Conservation (phyloP, 768 basidiomycete genomes). For the Trametes meyenii region DNA sequence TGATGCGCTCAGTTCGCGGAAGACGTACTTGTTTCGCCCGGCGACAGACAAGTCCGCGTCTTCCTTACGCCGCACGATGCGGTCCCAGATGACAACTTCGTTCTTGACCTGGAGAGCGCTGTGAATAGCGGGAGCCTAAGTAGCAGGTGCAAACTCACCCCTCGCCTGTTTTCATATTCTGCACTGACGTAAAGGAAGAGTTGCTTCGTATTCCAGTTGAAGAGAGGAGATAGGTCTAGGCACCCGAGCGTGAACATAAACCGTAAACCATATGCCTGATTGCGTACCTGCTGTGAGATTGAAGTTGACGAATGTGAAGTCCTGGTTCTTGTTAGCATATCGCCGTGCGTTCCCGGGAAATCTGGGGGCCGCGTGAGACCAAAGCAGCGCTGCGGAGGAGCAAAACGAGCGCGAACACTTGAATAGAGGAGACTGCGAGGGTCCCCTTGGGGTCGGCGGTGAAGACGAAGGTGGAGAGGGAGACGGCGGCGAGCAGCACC, state of each 20-base stretch:
- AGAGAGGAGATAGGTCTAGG: slow-evolving; percentile 78
- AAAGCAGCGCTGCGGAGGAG: neutral
- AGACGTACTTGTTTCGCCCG: slow-evolving; percentile 82
- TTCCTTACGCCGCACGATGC: slow-evolving; percentile 80
- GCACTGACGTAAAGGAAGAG: slow-evolving; percentile 86
- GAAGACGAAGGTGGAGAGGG: slow-evolving; percentile 73
- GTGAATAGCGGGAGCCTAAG: slow-evolving; percentile 1
- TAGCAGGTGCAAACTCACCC: slow-evolving; percentile 52
- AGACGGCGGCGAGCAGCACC: slow-evolving; percentile 68
- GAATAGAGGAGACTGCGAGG: slow-evolving; percentile 62
- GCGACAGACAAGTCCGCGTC: slow-evolving; percentile 68
- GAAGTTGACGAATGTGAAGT: slow-evolving; percentile 81
- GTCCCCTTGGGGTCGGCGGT: slow-evolving; percentile 58
- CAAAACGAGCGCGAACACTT: slow-evolving; percentile 66
- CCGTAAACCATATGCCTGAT: neutral
- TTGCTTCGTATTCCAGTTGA: slow-evolving; percentile 98
- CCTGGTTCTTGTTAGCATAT: slow-evolving; percentile 64
- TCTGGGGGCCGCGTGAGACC: slow-evolving; percentile 12
- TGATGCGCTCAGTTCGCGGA: slow-evolving; percentile 70
- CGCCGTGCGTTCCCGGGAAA: slow-evolving; percentile 40
- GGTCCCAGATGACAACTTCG: slow-evolving; percentile 89
- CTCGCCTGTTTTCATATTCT: slow-evolving; percentile 73
- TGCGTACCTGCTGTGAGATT: slow-evolving; percentile 75
- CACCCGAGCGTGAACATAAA: neutral
- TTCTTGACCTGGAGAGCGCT: slow-evolving; percentile 57